Percentiles rank a stretch among this genome's conserved stretches.
phyloP scores from a whole-genome alignment of 2,329 filamentous ascomycete species.

The Colletotrichum sp. region DNA sequence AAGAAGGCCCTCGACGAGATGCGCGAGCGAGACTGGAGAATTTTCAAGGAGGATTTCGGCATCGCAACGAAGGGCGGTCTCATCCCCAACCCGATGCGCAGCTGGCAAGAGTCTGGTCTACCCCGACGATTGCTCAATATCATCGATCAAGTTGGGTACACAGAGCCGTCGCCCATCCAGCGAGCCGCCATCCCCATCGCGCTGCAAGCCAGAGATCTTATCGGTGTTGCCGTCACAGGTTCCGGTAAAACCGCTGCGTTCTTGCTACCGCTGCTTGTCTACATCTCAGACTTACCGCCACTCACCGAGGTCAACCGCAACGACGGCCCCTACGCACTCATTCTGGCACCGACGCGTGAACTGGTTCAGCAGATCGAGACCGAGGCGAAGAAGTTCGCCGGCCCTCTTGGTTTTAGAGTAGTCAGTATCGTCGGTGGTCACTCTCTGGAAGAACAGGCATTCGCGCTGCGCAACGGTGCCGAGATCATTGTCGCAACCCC shows the following conservation, averaged over 20 bases:
- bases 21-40: slow-evolving; percentile 98
- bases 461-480: slow-evolving; percentile 86
- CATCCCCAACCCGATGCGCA: slow-evolving; percentile 96
- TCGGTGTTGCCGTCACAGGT: slow-evolving; percentile 96
- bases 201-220: slow-evolving; percentile 90
- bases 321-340: slow-evolving; percentile 96
- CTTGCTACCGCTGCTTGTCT: slow-evolving; percentile 87
- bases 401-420: slow-evolving; percentile 88
- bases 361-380: slow-evolving; percentile 96
- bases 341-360: slow-evolving; percentile 95
- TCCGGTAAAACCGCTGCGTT: slow-evolving; percentile 98
- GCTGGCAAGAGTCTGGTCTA: slow-evolving; percentile 84
- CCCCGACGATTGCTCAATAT: slow-evolving; percentile 81
- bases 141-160: slow-evolving; percentile 85
- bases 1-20: slow-evolving; percentile 92
- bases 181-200: slow-evolving; percentile 95
- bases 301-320: slow-evolving; percentile 87
- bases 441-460: slow-evolving; percentile 91
- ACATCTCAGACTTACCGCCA: slow-evolving; percentile 89
- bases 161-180: slow-evolving; percentile 90
- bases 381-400: slow-evolving; percentile 91
- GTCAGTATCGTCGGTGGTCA: slow-evolving; percentile 99
- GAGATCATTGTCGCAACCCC: slow-evolving; percentile 99
- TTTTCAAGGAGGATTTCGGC: slow-evolving; percentile 99
- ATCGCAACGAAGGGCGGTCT: slow-evolving; percentile 92